These are phyloP conservation scores for Amanita pallidorosea DNA, from an alignment of 768 basidiomycete genomes.

Conservation along the genomic window DNA sequence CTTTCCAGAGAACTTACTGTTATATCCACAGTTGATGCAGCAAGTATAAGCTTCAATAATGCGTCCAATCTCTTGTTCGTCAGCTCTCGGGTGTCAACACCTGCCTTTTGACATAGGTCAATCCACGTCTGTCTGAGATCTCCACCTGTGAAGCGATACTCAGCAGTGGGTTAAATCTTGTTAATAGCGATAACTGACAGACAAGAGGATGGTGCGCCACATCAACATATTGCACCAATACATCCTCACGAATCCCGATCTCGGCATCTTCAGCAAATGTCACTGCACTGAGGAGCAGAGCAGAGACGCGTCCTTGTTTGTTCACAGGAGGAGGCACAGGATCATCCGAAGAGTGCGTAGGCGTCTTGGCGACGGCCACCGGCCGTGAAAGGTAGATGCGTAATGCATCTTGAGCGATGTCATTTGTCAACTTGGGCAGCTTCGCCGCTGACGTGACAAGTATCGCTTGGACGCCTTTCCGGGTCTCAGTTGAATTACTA, in stretches of 20 bases:
- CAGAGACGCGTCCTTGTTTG: constrained; percentile 41
- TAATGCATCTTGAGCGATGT: constrained; percentile 53
- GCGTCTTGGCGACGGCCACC: constrained; percentile 12
- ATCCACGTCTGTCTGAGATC: constrained; percentile 66
- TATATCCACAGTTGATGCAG: constrained; percentile 30
- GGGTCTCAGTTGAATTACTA: constrained; percentile 38
- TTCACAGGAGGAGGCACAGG: constrained; percentile 24
- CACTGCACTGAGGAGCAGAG: constrained; percentile 41
- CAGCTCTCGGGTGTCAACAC: constrained; percentile 55
- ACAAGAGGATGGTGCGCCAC: constrained; percentile 64
- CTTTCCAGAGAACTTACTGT: constrained; percentile 26
- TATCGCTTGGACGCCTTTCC: constrained; percentile 33
- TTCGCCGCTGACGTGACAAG: constrained; percentile 27
- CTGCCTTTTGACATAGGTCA: constrained; percentile 62
- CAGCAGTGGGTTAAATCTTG: background rate
- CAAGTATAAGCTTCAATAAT: constrained; percentile 38
- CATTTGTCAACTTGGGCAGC: constrained; percentile 38
- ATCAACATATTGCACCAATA: constrained; percentile 47
- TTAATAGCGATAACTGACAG: constrained; percentile 29
- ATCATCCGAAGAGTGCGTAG: constrained; percentile 19
- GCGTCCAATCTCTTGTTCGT: constrained; percentile 38
- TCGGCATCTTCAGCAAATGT: constrained; percentile 35
- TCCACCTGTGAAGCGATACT: constrained; percentile 22
- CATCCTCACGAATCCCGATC: constrained; percentile 25
- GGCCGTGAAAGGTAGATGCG: constrained; percentile 32